These are phyloP conservation scores for Lathyrus sativus DNA, from an alignment of 306 rosid species.

Conservation along the genomic window DNA sequence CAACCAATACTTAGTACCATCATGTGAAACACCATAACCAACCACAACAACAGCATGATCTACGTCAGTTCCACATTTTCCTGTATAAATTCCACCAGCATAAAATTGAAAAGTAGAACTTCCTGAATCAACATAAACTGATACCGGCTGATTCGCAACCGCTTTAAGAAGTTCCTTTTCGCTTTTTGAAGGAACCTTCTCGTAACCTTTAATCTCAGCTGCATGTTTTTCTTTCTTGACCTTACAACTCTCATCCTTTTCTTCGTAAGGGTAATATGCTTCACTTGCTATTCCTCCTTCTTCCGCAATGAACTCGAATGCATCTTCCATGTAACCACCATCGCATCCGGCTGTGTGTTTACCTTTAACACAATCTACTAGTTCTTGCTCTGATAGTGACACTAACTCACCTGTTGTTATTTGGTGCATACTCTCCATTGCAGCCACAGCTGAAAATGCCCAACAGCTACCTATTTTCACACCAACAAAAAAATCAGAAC, in stretches of 20 bases:
- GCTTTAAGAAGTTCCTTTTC: constrained; percentile 28
- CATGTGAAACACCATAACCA: constrained; percentile 6
- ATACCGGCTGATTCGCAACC: constrained; percentile 36
- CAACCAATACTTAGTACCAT: constrained; percentile 32
- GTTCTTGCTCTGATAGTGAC: constrained; percentile 39
- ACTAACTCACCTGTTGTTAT: constrained; percentile 15
- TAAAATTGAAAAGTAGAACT: constrained; percentile 28
- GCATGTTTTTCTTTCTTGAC: background rate
- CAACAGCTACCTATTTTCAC: constrained; percentile 36
- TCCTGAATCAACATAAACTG: constrained; percentile 17
- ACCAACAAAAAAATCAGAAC: background rate
- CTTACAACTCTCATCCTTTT: background rate
- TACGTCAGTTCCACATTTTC: constrained; percentile 11
- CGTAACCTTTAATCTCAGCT: constrained; percentile 31
- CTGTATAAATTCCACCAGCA: constrained; percentile 24
- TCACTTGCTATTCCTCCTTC: constrained; percentile 38
- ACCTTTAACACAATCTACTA: constrained; percentile 36
- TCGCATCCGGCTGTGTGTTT: constrained; percentile 1
- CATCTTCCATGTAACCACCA: constrained; percentile 28
- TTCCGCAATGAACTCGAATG: constrained; percentile 16
- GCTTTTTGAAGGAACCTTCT: constrained; percentile 20
- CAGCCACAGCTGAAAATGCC: constrained; percentile 34
- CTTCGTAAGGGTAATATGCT: constrained; percentile 24
- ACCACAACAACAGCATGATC: constrained; percentile 16
- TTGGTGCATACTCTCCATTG: constrained; percentile 30